These are phyloP conservation scores for Ascochyta koolunga DNA, from an alignment of 2,329 filamentous ascomycete genomes.

Conservation along the genomic window DNA sequence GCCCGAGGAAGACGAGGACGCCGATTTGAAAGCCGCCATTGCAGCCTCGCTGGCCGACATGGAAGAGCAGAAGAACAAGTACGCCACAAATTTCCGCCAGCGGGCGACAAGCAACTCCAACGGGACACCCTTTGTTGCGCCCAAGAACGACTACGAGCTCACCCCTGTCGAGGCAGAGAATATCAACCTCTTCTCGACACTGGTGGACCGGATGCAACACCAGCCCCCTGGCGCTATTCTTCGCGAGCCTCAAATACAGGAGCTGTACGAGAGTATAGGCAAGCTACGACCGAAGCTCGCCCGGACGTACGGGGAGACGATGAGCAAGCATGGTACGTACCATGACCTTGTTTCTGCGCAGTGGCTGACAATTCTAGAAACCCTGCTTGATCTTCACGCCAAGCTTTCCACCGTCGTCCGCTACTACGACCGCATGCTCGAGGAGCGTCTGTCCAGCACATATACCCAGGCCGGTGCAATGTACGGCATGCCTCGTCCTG, in stretches of 20 bases:
- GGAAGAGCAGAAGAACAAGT: conserved; percentile 95
- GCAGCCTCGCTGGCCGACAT: conserved; percentile 94
- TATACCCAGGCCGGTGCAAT: conserved; percentile 75
- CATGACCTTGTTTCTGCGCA: not conserved
- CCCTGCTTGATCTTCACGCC: conserved; percentile 88
- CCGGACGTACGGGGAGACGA: conserved; percentile 94
- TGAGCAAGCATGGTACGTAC: conserved; percentile 93
- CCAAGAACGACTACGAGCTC: conserved; percentile 93
- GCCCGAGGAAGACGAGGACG: conserved; percentile 81
- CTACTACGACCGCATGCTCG: conserved; percentile 97
- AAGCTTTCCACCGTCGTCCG: conserved; percentile 95
- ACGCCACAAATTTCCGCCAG: conserved; percentile 82
- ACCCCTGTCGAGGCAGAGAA: conserved; percentile 95
- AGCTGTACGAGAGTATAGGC: conserved; percentile 97
- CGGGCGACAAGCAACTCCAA: conserved; percentile 65
- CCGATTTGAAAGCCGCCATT: conserved; percentile 92
- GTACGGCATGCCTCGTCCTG: conserved; percentile 52
- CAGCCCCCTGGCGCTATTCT: conserved; percentile 95
- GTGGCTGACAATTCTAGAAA: conserved; percentile 66
- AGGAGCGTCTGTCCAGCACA: conserved; percentile 90
- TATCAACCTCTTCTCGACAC: conserved; percentile 91
- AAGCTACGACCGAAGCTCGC: conserved; percentile 89
- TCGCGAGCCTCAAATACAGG: conserved; percentile 96
- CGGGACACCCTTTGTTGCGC: conserved; percentile 58
- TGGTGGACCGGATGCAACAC: conserved; percentile 93